Base-by-base conservation (phyloP, 371 early-diverging fungal genomes). In the Apophysomyces trapeziformis region DNA sequence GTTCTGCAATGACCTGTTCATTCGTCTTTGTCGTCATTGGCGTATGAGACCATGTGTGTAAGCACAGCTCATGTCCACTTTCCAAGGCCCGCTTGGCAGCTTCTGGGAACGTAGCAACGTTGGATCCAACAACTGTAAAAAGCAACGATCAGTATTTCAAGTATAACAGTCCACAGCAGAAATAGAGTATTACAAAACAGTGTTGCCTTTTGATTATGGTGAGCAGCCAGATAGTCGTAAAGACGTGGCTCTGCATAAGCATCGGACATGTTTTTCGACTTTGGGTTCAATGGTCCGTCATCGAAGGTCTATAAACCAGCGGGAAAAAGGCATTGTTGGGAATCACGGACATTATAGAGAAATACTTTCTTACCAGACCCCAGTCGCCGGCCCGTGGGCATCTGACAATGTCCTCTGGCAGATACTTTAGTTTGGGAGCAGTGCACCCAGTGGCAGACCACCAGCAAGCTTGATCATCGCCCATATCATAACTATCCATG, bases 1-100 rank as follows among this genome's bases (percentile, higher is more conserved):
- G 66, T 64, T 88, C 86, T 38, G 86, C 79, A 45, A 85, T 78
- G 18, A 88, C 68, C 54, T 82, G 67, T 7, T 80, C 81, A 46
- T 80, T 80, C 38, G 76, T 70, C 35, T 75, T 66, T n/a, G 80
- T 73, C 2, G 86, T 81, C 76, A 85, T 73, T 26, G 65, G 57
- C 38, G 47, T 21, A 41, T 61, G 65, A 41, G 68, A 69, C 81
- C 81, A 82, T 6, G 78, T 76, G 50, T 87, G 87, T 8, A 77
- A 72, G 58, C 81, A 80, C 11, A 87, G 57, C 14, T 65, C 65
- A 54, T 84, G 83, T 0, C 81, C 79, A 41, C 71, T 68, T 50
- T 76, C 58, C 57, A 73, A 58, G 7, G 77, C 83, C 41, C 80
- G 70, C 14, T 69, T 58, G 21, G 77, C 83, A 61, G 78, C 80